Base-by-base conservation (phyloP, 192 early-diverging fungal genomes). In the Podila verticillata region DNA sequence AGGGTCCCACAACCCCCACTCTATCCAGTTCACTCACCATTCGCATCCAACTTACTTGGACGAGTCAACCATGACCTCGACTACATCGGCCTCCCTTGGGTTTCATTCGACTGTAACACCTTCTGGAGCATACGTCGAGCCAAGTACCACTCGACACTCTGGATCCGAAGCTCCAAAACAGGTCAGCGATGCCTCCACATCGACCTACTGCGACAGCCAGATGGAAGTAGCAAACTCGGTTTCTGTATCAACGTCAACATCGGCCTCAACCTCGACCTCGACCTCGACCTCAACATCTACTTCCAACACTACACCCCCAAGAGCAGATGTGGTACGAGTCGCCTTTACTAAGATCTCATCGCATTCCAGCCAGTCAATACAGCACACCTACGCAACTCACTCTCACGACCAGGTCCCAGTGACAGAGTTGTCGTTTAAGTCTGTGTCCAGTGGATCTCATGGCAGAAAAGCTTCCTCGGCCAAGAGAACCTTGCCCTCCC, bases 181-280 rank as follows among this genome's bases (percentile, higher is more conserved):
- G 17, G 51, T 54, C 24, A 54, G 51, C 51, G 51, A 54, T 54
- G 51, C 51, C 6, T 54, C 51, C 51, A 54, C 51, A 24, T 54
- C 51, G 10, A 54, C 51, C 51, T 54, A 54, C 10, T 54, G 51
- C 5, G 51, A 54, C 51, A 54, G 51, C 24, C 51, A 54, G 24
- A 54, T 54, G 51, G 24, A n/a, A 54, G 24, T 8, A 26, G 51
- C 51, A 54, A 54, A n/a, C 20, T 54, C 51, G 51, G 24, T 6
- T 7, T 54, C 51, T 56, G 65, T 63, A 54, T 67, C 74, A 34
- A 67, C 64, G 70, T 77, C 69, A 57, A 70, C 74, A 29, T 77
- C 74, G 59, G 60, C 73, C 61, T 7, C 32, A 7, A 22, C 57
- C 15, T 48, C 35, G 34, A 54, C 63, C 2, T 19, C 51, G n/a